Evolutionary conservation across 2,329 filamentous ascomycete genomes (phyloP).

Genomic region (Trichocomaceae sp.): DNA sequence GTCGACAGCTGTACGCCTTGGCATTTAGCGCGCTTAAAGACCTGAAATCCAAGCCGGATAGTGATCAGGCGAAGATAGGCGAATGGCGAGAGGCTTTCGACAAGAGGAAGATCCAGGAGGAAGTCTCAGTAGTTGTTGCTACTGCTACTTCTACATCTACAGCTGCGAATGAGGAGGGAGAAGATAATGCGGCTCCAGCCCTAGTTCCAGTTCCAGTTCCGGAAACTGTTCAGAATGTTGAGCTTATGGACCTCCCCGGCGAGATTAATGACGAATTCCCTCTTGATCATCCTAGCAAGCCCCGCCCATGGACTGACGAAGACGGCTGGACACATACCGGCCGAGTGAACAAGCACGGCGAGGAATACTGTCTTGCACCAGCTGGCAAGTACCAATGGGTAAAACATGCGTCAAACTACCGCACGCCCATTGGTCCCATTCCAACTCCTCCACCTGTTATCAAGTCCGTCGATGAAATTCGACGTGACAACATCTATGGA

Average conservation of each 20-base stretch:
- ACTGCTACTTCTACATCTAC: background rate
- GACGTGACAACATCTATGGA: constrained; percentile 26
- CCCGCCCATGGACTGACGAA: constrained; percentile 22
- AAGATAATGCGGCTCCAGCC: background rate
- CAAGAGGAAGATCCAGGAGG: constrained; percentile 3
- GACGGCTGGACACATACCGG: constrained; percentile 29
- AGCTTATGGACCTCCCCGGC: constrained; percentile 7
- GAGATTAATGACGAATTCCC: constrained; percentile 10
- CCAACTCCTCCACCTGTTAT: constrained; percentile 23
- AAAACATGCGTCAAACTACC: constrained; percentile 24
- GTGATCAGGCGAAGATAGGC: constrained; percentile 8
- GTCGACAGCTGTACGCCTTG: constrained; percentile 17
- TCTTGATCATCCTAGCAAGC: constrained; percentile 16
- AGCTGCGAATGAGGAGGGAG: background rate
- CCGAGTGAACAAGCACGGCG: constrained; percentile 23
- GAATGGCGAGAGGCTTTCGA: constrained; percentile 11
- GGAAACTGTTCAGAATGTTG: background rate
- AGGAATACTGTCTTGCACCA: constrained; percentile 23
- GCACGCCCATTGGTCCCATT: constrained; percentile 17
- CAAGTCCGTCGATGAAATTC: constrained; percentile 22
- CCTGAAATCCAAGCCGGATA: background rate
- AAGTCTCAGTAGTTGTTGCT: background rate
- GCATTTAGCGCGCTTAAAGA: constrained; percentile 17
- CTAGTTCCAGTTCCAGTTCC: background rate
- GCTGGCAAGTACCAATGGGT: constrained; percentile 19